Base-by-base conservation (phyloP, 129 eudicot species). In the Gnaphalium uliginosum region DNA sequence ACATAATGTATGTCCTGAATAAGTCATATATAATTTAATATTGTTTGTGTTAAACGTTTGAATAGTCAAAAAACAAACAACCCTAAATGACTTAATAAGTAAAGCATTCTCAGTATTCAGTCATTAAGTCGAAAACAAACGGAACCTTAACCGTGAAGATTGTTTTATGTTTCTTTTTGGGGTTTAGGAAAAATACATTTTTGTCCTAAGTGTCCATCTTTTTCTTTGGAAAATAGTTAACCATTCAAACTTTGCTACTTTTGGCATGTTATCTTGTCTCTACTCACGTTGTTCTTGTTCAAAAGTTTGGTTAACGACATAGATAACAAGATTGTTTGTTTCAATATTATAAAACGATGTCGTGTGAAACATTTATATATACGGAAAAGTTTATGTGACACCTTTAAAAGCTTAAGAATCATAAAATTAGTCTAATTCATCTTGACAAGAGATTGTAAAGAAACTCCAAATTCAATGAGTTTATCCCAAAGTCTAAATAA, bases 201-300 rank as follows among this genome's bases (percentile, higher is more conserved):
- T 30, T 2, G 43, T 27, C 33, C 25, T 13, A 66, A 14, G 5
- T 53, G 65, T 66, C 24, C 23, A 66, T 54, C 76, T 0, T 54
- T 21, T 71, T 29, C 53, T 71, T 53, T 71, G 66, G 26, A 30
- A 71, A 53, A 54, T 1, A 30, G n/a, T 32, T 53, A 10, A 50
- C 48, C 65, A 32, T 71, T 54, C 76, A 71, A 71, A 10, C 26
- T 30, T 71, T 23, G 39, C 21, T 25, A n/a, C 39, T 30, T 71
- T 29, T 53, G 51, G 65, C 66, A 19, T 53, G 51, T 54, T 71
- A 33, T 15, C 23, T 15, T 50, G 57, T 17, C 6, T 18, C 43
- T 27, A 29, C 46, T 8, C 30, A 18, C 30, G 0, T 19, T 21
- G 63, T 57, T 57, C 27, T 54, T 56, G 76, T 72, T 71, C 59